phyloP scores from a whole-genome alignment of 805 yeast genomes.

The Saccharomycopsis microspora region DNA sequence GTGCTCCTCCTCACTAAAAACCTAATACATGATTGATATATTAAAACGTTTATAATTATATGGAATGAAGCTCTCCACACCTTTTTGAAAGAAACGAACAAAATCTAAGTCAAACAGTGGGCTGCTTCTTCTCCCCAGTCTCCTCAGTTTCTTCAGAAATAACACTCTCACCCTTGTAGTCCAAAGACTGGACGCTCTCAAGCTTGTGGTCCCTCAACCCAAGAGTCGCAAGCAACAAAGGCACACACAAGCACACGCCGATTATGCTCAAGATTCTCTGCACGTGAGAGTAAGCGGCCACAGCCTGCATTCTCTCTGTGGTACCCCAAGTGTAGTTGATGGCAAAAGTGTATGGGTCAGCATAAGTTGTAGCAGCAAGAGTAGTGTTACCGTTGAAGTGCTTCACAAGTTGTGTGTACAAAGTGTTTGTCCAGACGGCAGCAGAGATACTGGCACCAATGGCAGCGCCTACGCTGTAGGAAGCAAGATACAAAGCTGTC shows the following conservation, averaged over 20 bases:
- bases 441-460: slow-evolving; percentile 56
- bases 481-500: slow-evolving; percentile 44
- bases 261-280: slow-evolving; percentile 45
- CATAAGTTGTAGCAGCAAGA: slow-evolving; percentile 31
- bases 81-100: too few species aligned
- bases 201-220: slow-evolving; percentile 44
- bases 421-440: slow-evolving; percentile 56
- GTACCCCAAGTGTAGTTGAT: slow-evolving; percentile 44
- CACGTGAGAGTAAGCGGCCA: slow-evolving; percentile 40
- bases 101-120: too few species aligned
- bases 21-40: too few species aligned
- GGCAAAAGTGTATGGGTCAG: slow-evolving; percentile 39
- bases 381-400: slow-evolving; percentile 19
- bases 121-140: too few species aligned
- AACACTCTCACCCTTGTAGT: neutral
- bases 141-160: too few species aligned
- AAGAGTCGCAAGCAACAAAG: slow-evolving; percentile 35
- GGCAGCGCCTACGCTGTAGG: slow-evolving; percentile 53
- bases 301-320: slow-evolving; percentile 41
- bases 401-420: slow-evolving; percentile 33
- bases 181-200: neutral
- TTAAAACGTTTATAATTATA: too few species aligned
- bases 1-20: too few species aligned
- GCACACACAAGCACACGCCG: slow-evolving; percentile 43
- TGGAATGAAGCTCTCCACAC: too few species aligned